A percentile compares a stretch with the other conserved stretches of the same genome.
Conservation (phyloP, 1,139 yeast genomes). For the Eremothecium sinecaudum region DNA sequence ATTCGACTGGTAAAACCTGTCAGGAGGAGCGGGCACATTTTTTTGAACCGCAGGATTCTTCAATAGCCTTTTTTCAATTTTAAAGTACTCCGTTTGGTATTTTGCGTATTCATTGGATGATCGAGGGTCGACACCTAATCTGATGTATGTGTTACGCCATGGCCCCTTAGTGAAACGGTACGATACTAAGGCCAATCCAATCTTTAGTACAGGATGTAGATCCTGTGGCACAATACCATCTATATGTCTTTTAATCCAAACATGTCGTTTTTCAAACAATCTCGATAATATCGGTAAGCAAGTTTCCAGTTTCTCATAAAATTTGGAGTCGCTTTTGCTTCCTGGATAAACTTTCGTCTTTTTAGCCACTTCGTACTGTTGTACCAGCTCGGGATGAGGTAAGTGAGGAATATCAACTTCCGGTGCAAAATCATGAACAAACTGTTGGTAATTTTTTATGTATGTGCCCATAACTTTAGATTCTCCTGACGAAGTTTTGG, state of each 20-base stretch:
- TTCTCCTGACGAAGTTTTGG: conserved; percentile 42
- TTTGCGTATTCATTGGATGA: conserved; percentile 44
- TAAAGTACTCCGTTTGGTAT: conserved; percentile 81
- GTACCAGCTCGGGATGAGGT: conserved; percentile 37
- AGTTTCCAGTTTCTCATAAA: conserved; percentile 32
- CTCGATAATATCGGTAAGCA: conserved; percentile 41
- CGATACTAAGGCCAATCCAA: conserved; percentile 75
- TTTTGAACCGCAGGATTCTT: conserved; percentile 35
- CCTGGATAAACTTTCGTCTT: conserved; percentile 26
- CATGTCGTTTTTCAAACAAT: conserved; percentile 62
- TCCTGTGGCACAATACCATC: conserved; percentile 48
- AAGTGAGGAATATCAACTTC: conserved; percentile 35
- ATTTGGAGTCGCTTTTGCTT: conserved; percentile 30
- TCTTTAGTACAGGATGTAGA: conserved; percentile 47
- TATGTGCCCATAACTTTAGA: conserved; percentile 33
- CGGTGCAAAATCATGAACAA: conserved; percentile 23
- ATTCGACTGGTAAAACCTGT: conserved; percentile 28
- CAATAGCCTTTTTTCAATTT: conserved; percentile 27
- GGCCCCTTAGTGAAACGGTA: conserved; percentile 84
- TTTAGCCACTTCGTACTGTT: conserved; percentile 31
- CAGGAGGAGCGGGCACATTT: conserved; percentile 31
- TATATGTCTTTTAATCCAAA: conserved; percentile 78
- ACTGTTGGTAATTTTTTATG: conserved; percentile 31
- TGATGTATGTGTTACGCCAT: conserved; percentile 84
- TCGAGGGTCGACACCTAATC: conserved; percentile 72